Evolutionary conservation across 192 early-diverging fungal species (phyloP).

Genomic region (Mortierella claussenii): DNA sequence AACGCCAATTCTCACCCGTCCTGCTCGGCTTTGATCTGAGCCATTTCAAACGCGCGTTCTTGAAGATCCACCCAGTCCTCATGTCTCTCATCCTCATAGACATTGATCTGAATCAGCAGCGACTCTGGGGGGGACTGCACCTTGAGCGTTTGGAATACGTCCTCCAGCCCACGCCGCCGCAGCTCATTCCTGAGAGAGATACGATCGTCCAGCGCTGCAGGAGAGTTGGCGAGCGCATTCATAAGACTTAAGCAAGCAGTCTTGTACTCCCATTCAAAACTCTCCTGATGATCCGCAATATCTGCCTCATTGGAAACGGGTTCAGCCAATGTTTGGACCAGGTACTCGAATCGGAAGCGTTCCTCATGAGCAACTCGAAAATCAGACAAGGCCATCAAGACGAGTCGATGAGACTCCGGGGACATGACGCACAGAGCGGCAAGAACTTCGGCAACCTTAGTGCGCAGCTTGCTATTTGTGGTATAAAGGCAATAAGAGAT

Average conservation of each 20-base stretch:
- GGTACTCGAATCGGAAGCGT: constrained; percentile 63
- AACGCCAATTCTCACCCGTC: too few relatives aligned
- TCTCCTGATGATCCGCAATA: constrained; percentile 5
- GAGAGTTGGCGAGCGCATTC: constrained; percentile 59
- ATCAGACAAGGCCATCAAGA: constrained; percentile 59
- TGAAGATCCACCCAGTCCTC: constrained; percentile 58
- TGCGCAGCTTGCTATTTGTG: constrained; percentile 54
- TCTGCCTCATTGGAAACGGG: constrained; percentile 13
- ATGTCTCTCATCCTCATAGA: constrained; percentile 54
- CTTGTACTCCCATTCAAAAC: constrained; percentile 58
- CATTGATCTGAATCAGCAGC: constrained; percentile 53
- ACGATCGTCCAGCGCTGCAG: constrained; percentile 54
- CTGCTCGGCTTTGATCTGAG: constrained; percentile 19
- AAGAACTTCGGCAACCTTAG: constrained; percentile 59
- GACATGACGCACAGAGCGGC: constrained; percentile 59
- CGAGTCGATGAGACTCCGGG: constrained; percentile 51
- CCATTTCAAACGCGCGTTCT: constrained; percentile 45
- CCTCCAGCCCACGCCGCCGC: constrained; percentile 60
- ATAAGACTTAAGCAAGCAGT: constrained; percentile 56
- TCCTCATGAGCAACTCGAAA: constrained; percentile 58
- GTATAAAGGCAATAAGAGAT: constrained; percentile 54
- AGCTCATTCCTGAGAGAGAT: constrained; percentile 58
- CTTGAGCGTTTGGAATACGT: constrained; percentile 51
- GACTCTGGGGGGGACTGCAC: constrained; percentile 56
- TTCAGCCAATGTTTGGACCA: constrained; percentile 52